Percentiles rank a stretch among this genome's conserved stretches.
These are phyloP conservation scores for Diaporthe sp. DNA, from an alignment of 2,329 filamentous ascomycete species.

Conservation along the genomic window DNA sequence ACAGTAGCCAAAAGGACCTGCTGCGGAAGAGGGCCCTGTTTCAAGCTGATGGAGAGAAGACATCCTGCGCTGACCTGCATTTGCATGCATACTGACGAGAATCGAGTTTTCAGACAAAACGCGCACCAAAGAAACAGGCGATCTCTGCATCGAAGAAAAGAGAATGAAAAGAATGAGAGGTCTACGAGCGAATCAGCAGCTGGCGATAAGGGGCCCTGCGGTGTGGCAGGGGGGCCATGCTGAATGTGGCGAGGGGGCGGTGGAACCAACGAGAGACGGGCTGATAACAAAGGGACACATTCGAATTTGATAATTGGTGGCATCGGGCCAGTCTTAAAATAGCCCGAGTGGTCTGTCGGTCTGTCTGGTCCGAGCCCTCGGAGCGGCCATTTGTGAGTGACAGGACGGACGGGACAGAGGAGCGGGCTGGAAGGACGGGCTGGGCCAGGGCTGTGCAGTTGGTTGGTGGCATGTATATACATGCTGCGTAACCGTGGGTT, in stretches of 20 bases:
- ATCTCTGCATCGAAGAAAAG: neutral
- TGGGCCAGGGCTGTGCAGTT: neutral
- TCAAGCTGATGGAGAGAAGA: slow-evolving; percentile 1
- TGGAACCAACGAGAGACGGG: slow-evolving; percentile 20
- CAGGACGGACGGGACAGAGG: neutral
- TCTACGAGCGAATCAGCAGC: neutral
- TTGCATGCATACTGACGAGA: neutral
- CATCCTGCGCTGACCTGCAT: neutral
- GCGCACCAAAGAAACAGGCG: neutral
- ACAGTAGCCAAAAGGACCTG: neutral
- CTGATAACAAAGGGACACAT: slow-evolving; percentile 23
- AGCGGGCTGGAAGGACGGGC: neutral
- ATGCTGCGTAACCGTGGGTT: neutral
- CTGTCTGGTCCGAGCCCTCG: slow-evolving; percentile 16
- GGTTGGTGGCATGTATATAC: neutral
- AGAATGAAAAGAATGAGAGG: neutral
- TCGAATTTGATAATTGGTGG: slow-evolving; percentile 13
- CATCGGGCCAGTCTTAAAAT: too few species aligned
- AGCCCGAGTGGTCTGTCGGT: neutral
- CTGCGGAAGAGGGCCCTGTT: slow-evolving; percentile 9
- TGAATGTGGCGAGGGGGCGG: slow-evolving; percentile 5
- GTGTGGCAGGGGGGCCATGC: neutral
- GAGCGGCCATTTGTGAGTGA: slow-evolving; percentile 8
- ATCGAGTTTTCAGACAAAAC: neutral
- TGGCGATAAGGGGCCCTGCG: neutral